These are phyloP conservation scores for Neonectria neomacrospora DNA, from an alignment of 2,329 filamentous ascomycete species.

Conservation along the genomic window DNA sequence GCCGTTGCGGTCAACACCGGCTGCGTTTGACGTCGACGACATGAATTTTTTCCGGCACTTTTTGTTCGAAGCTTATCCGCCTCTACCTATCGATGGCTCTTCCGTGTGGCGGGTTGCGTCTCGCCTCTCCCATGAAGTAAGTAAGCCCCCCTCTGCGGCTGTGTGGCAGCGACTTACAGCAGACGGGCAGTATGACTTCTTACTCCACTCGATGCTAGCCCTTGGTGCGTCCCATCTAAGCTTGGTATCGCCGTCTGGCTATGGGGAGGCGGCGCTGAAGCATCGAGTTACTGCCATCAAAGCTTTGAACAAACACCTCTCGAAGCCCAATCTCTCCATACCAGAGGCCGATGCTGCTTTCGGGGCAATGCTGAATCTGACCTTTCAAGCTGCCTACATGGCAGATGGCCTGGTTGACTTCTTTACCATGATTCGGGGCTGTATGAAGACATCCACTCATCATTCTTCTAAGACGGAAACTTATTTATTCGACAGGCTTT, in stretches of 20 bases:
- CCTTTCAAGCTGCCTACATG: constrained; percentile 54
- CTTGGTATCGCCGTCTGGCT: constrained; percentile 39
- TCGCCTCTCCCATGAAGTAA: constrained; percentile 51
- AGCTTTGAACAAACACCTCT: constrained; percentile 49
- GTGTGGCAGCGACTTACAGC: not conserved
- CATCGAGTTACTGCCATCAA: constrained; percentile 54
- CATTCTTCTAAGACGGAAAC: not conserved
- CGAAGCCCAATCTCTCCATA: constrained; percentile 41
- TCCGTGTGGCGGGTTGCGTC: constrained; percentile 52
- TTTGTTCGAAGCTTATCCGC: constrained; percentile 56
- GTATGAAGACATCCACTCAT: constrained; percentile 35
- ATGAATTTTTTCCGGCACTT: constrained; percentile 66
- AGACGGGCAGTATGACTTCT: constrained; percentile 50
- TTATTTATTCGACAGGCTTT: constrained; percentile 34
- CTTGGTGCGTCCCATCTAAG: constrained; percentile 54
- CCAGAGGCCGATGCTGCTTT: constrained; percentile 52
- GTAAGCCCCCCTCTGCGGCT: constrained; percentile 17
- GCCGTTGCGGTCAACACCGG: constrained; percentile 35
- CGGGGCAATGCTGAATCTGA: constrained; percentile 50
- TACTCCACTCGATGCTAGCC: constrained; percentile 56
- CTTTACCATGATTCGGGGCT: constrained; percentile 53
- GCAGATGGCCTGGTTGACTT: constrained; percentile 54
- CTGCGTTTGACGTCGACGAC: constrained; percentile 55
- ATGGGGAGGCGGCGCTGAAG: constrained; percentile 45
- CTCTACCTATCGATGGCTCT: constrained; percentile 51